phyloP scores from a whole-genome alignment of 305 asterid genomes.

The Fraxinus nigra region DNA sequence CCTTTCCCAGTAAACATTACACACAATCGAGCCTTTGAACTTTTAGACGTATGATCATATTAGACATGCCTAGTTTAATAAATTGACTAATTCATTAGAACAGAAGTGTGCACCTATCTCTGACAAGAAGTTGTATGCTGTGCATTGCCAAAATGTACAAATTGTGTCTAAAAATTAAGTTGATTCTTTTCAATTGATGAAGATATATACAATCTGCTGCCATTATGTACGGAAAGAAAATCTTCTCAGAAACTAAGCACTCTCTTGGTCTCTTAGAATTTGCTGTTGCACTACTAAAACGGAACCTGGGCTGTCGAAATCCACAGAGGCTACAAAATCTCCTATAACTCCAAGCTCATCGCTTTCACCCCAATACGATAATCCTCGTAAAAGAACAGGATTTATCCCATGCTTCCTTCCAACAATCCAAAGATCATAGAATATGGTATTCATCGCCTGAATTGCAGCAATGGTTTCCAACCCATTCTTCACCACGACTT shows the following conservation, averaged over 20 bases:
- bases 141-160: neutral
- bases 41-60: neutral
- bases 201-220: neutral
- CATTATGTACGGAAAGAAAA: neutral
- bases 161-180: neutral
- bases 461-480: constrained; percentile 70
- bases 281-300: constrained; percentile 77
- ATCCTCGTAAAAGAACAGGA: constrained; percentile 57
- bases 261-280: constrained; percentile 51
- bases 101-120: neutral
- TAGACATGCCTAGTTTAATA: neutral
- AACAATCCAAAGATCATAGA: constrained; percentile 63
- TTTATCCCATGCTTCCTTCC: constrained; percentile 71
- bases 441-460: constrained; percentile 41
- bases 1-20: neutral
- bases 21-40: neutral
- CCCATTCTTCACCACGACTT: constrained; percentile 68
- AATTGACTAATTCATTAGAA: neutral
- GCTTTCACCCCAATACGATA: constrained; percentile 51
- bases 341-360: constrained; percentile 80
- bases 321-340: constrained; percentile 55
- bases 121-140: neutral
- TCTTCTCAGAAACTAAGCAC: neutral
- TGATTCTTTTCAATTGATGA: neutral
- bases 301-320: constrained; percentile 49